These are phyloP conservation scores for Sphaerulina populicola DNA, from an alignment of 2,329 filamentous ascomycete genomes.

Conservation along the genomic window DNA sequence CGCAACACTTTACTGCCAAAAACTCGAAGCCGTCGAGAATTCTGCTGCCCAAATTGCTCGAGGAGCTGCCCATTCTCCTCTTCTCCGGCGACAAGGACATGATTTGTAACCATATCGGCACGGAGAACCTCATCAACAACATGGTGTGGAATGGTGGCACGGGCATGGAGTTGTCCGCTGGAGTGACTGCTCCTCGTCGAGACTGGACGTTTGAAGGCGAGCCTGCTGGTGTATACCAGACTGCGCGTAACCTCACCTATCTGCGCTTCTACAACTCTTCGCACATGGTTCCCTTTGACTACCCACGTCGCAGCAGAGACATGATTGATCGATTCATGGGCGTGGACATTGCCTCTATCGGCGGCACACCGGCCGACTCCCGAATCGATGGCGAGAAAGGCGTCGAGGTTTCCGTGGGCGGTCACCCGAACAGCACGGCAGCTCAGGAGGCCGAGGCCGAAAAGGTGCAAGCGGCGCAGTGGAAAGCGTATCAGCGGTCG, in stretches of 20 bases:
- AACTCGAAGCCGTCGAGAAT: constrained; percentile 66
- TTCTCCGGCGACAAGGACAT: constrained; percentile 92
- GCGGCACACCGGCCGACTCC: constrained; percentile 68
- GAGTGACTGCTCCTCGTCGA: constrained; percentile 81
- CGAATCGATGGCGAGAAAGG: constrained; percentile 79
- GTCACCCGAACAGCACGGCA: constrained; percentile 57
- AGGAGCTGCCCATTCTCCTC: constrained; percentile 68
- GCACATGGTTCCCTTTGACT: constrained; percentile 97
- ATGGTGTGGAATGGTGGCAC: constrained; percentile 87
- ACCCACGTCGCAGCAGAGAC: constrained; percentile 74
- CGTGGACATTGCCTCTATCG: constrained; percentile 83
- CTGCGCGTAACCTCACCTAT: constrained; percentile 90
- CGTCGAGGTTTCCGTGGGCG: constrained; percentile 65
- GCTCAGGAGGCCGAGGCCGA: constrained; percentile 61
- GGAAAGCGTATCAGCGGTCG: constrained; percentile 80
- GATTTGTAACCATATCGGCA: constrained; percentile 95
- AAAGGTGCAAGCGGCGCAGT: constrained; percentile 73
- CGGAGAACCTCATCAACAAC: constrained; percentile 80
- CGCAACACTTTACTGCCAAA: constrained; percentile 57
- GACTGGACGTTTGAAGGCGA: constrained; percentile 93
- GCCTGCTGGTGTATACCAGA: constrained; percentile 82
- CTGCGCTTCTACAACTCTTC: constrained; percentile 91
- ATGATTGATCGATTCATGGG: constrained; percentile 97
- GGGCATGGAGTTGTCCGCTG: constrained; percentile 80
- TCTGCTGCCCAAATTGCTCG: constrained; percentile 68